These are phyloP conservation scores for Cutaneotrichosporon sp. DNA, from an alignment of 1,284 basidiomycete genomes.

Conservation along the genomic window DNA sequence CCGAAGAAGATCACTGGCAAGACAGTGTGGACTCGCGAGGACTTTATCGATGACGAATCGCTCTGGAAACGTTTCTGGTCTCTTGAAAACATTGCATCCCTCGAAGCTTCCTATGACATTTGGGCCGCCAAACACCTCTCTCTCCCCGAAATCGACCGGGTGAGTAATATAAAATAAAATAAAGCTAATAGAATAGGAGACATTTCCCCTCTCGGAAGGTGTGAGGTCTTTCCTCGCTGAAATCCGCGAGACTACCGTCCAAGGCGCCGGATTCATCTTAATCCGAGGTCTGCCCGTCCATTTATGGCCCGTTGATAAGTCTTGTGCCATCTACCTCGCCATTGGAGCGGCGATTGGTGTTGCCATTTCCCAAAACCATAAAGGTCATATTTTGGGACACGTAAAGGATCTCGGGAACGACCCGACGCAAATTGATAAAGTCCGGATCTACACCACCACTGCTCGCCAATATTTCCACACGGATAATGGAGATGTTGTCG, in stretches of 20 bases:
- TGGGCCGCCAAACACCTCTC: constrained; percentile 30
- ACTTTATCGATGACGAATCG: constrained; percentile 30
- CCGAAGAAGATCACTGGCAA: constrained; percentile 47
- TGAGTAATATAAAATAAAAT: constrained; percentile 15
- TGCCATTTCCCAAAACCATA: constrained; percentile 51
- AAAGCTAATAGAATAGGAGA: constrained; percentile 22
- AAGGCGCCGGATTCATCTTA: constrained; percentile 52
- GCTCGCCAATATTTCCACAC: constrained; percentile 55
- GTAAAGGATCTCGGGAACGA: constrained; percentile 55
- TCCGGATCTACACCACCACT: constrained; percentile 54
- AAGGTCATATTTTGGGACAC: constrained; percentile 54
- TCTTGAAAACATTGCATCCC: constrained; percentile 29
- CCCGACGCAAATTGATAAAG: constrained; percentile 54
- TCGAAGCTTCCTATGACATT: constrained; percentile 35
- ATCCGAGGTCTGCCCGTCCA: constrained; percentile 53
- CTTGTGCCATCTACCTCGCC: constrained; percentile 53
- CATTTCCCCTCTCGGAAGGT: constrained; percentile 31
- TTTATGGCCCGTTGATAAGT: constrained; percentile 49
- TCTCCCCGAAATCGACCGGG: constrained; percentile 36
- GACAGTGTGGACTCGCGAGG: constrained; percentile 41
- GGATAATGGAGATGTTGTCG: constrained; percentile 48
- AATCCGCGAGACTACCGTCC: constrained; percentile 36
- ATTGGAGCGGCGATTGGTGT: constrained; percentile 50
- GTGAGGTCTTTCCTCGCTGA: constrained; percentile 28
- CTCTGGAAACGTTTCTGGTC: constrained; percentile 40